These are phyloP conservation scores for Xylariaceae sp. DNA, from an alignment of 2,329 filamentous ascomycete genomes.

Conservation along the genomic window DNA sequence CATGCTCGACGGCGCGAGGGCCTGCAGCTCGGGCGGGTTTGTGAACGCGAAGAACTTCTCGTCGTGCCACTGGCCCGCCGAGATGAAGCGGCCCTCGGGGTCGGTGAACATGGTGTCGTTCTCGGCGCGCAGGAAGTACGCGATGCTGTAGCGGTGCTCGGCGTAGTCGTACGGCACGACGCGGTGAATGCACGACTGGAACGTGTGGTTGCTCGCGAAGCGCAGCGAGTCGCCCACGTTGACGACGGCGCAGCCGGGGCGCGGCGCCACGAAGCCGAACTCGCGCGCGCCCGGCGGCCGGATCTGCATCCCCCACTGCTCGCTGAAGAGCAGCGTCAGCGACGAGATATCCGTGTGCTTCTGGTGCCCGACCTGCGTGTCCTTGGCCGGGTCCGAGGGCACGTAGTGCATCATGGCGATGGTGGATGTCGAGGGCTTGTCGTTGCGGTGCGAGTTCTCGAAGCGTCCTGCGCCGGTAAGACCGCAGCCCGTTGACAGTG, in stretches of 20 bases:
- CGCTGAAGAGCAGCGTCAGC: slow-evolving; percentile 50
- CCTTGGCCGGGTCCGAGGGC: slow-evolving; percentile 35
- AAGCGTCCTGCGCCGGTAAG: slow-evolving; percentile 42
- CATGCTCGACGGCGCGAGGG: slow-evolving; percentile 44
- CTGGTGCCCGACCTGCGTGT: slow-evolving; percentile 46
- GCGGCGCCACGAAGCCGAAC: slow-evolving; percentile 51
- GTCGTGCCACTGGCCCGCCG: slow-evolving; percentile 51
- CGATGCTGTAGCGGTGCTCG: slow-evolving; percentile 55
- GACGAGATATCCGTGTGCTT: slow-evolving; percentile 56
- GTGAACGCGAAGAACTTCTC: slow-evolving; percentile 51
- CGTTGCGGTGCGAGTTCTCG: slow-evolving; percentile 48
- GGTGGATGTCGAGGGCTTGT: slow-evolving; percentile 43
- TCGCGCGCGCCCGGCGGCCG: slow-evolving; percentile 43
- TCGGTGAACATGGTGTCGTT: slow-evolving; percentile 53
- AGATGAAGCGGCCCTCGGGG: slow-evolving; percentile 48
- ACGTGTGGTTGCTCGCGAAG: slow-evolving; percentile 47
- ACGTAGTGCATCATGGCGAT: slow-evolving; percentile 54
- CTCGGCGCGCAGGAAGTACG: slow-evolving; percentile 55
- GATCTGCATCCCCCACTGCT: slow-evolving; percentile 55
- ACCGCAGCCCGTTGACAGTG: slow-evolving; percentile 42
- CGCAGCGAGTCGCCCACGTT: slow-evolving; percentile 57
- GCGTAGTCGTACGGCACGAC: slow-evolving; percentile 48
- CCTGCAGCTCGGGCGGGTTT: slow-evolving; percentile 38
- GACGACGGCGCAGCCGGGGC: slow-evolving; percentile 47
- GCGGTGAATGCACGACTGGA: slow-evolving; percentile 54